Evolutionary conservation across 768 basidiomycete genomes (phyloP), one percentile per base, ranked within the genome.

Genomic region (Pleurotus cornucopiae): DNA sequence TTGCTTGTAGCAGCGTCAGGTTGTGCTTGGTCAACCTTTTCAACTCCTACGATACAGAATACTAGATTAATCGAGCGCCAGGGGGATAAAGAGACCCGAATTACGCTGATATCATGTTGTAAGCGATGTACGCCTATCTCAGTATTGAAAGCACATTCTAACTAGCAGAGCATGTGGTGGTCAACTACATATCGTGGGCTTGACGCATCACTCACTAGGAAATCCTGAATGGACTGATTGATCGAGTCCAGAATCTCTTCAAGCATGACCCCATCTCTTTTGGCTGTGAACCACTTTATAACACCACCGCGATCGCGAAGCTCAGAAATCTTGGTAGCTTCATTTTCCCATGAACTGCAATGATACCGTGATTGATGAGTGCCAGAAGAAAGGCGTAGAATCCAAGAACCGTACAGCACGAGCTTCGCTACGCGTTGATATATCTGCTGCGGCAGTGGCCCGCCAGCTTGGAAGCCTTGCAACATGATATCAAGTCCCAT

Each of bases 191-290:
- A 30, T 9, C 18, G 20, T 5, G 6, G 40, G 21, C n/a, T 39
- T 6, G n/a, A 40, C 38, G 20, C 7, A 40, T 20, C 16, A 41
- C 39, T 14, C 6, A 53, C 51, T n/a, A 53, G 14, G 39, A 53
- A 53, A 41, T 53, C 51, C 14, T 53, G 51, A 13, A 53, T 53
- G 39, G 38, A 40, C 38, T 53, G 51, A 23, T 53, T 53, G 39
- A 53, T 30, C 7, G 51, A n/a, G 16, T 53, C 51, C 11, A 53
- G 39, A 38, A n/a, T 20, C 12, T 12, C 51, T n/a, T 53, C 16
- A 5, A 53, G 39, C 2, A 41, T 16, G 2, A 14, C 51, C 21
- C 16, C 51, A 23, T 53, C 51, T n/a, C 26, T 39, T 25, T 41
- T 53, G 18, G 51, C 51, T 12, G 51, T 53, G 5, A 53, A 14